phyloP scores from a whole-genome alignment of 805 yeast genomes.

The Torulaspora maleeae region DNA sequence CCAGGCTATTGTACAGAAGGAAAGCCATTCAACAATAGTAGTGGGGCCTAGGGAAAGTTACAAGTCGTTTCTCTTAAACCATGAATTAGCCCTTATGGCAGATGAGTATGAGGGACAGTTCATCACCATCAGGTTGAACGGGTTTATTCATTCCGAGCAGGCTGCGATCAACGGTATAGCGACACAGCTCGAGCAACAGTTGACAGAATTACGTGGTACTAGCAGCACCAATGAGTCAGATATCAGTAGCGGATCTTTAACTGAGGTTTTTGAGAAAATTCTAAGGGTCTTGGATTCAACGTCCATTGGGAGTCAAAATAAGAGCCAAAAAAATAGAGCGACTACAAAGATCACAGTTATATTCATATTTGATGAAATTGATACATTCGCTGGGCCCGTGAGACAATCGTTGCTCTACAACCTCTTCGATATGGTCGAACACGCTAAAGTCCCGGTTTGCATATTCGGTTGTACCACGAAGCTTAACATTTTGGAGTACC shows the following conservation, averaged over 20 bases:
- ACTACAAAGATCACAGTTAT: slow-evolving; percentile 52
- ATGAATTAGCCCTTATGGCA: slow-evolving; percentile 47
- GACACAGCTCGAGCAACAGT: slow-evolving; percentile 60
- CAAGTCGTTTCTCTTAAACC: slow-evolving; percentile 59
- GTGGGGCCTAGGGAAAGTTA: slow-evolving; percentile 81
- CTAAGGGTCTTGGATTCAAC: slow-evolving; percentile 47
- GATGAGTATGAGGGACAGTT: slow-evolving; percentile 45
- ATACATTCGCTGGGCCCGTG: slow-evolving; percentile 61
- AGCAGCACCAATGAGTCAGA: slow-evolving; percentile 20
- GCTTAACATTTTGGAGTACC: slow-evolving; percentile 67
- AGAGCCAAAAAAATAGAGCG: slow-evolving; percentile 23
- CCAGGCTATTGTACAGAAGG: slow-evolving; percentile 59
- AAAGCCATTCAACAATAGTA: slow-evolving; percentile 75
- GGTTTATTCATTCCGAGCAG: slow-evolving; percentile 66
- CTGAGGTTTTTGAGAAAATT: slow-evolving; percentile 58
- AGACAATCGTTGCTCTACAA: slow-evolving; percentile 86
- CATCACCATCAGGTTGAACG: slow-evolving; percentile 61
- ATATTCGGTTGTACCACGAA: slow-evolving; percentile 77
- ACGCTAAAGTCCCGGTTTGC: slow-evolving; percentile 63
- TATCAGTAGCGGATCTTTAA: slow-evolving; percentile 50
- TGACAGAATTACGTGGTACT: slow-evolving; percentile 33
- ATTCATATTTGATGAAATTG: slow-evolving; percentile 81
- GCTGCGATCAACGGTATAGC: slow-evolving; percentile 84
- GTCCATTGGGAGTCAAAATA: slow-evolving; percentile 10
- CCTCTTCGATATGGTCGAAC: slow-evolving; percentile 80